A percentile compares a stretch with the other conserved stretches of the same genome.
Evolutionary conservation across 2,329 filamentous ascomycete species (phyloP).

Genomic region (Calonectria pauciramosa): DNA sequence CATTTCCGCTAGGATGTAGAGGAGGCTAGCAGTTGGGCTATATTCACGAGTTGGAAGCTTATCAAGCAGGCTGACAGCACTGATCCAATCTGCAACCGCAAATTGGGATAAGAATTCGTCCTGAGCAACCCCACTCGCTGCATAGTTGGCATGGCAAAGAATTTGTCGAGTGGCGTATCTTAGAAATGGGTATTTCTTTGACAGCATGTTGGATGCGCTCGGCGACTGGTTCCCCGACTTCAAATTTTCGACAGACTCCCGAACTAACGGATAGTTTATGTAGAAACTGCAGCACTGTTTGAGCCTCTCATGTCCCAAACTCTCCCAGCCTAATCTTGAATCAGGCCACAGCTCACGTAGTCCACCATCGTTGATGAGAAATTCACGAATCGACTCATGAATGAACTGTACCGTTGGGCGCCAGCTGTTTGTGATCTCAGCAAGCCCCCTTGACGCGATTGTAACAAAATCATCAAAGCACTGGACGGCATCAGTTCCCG

Average conservation of each 20-base stretch:
- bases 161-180: slow-evolving; percentile 58
- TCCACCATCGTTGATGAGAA: slow-evolving; percentile 54
- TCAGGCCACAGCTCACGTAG: slow-evolving; percentile 50
- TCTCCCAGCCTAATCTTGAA: slow-evolving; percentile 47
- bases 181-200: slow-evolving; percentile 57
- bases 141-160: slow-evolving; percentile 56
- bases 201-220: background rate
- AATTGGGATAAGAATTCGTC: slow-evolving; percentile 49
- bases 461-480: slow-evolving; percentile 50
- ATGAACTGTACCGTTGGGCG: slow-evolving; percentile 62
- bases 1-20: slow-evolving; percentile 54
- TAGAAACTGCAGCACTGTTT: slow-evolving; percentile 60
- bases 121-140: slow-evolving; percentile 49
- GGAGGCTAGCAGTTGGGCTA: slow-evolving; percentile 37
- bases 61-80: slow-evolving; percentile 50
- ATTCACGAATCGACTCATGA: slow-evolving; percentile 64
- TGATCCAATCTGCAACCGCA: slow-evolving; percentile 46
- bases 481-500: background rate
- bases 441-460: slow-evolving; percentile 63
- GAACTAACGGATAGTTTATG: slow-evolving; percentile 41
- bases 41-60: slow-evolving; percentile 43
- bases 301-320: slow-evolving; percentile 56
- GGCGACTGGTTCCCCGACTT: background rate
- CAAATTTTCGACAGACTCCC: background rate
- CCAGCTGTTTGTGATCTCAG: slow-evolving; percentile 55